Evolutionary conservation across 192 early-diverging fungal genomes (phyloP).

Genomic region (Coemansia aciculifera): DNA sequence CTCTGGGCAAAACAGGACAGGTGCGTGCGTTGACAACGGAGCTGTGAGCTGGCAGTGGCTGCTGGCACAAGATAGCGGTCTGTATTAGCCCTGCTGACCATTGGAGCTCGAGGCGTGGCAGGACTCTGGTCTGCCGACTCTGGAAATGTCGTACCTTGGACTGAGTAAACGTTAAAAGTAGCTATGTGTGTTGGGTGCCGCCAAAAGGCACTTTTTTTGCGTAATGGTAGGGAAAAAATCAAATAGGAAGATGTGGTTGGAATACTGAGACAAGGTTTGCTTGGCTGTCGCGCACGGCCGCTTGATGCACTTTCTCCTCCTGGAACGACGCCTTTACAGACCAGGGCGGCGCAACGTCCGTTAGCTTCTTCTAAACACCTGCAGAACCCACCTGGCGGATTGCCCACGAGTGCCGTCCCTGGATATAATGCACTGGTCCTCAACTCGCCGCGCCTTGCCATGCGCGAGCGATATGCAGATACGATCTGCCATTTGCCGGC

Average conservation of each 20-base stretch:
- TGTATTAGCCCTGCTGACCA: neutral
- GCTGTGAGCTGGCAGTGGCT: neutral
- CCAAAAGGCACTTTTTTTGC: neutral
- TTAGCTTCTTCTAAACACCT: neutral
- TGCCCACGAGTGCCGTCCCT: constrained; percentile 7
- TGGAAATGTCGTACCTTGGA: constrained; percentile 3
- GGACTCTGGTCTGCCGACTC: neutral
- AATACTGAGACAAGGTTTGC: neutral
- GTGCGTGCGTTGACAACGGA: neutral
- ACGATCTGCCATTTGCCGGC: constrained; percentile 10
- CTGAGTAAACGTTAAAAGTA: neutral
- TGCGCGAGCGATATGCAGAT: constrained; percentile 17
- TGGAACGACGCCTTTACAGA: neutral
- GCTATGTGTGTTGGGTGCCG: neutral
- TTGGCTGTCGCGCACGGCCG: neutral
- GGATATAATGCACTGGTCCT: neutral
- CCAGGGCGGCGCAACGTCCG: neutral
- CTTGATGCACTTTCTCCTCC: neutral
- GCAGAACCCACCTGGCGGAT: constrained; percentile 9
- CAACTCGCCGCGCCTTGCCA: constrained; percentile 3
- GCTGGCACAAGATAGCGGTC: neutral
- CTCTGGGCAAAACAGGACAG: constrained; percentile 1
- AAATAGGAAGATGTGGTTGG: neutral
- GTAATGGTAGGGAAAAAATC: neutral
- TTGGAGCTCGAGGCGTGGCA: neutral